Base-by-base conservation (phyloP, 345 rosid genomes). In the Arabidopsis thaliana region DNA sequence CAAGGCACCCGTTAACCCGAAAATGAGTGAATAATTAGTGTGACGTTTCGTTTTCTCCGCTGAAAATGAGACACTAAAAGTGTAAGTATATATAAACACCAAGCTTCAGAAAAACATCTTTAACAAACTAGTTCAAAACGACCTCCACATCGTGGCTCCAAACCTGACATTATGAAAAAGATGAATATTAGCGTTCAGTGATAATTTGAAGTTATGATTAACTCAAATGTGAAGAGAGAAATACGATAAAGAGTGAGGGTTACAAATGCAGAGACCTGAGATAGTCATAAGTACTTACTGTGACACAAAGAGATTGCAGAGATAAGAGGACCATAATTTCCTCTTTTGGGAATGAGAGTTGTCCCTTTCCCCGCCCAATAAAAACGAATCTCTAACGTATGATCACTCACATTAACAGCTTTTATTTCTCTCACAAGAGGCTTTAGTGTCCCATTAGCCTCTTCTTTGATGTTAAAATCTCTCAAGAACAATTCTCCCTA, bases 351-450 rank as follows among this genome's bases (percentile, higher is more conserved):
- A 52, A 86, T 79, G 55, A 25, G 30, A 0, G 65, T 72, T 36
- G 89, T 84, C 28, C 89, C 89, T 78, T 72, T 84, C 12, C 89
- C 89, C 0, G 82, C 85, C 92, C 88, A 89, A 49, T 72, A 80
- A 33, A 89, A 76, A 1, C 83, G 89, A 41, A 87, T 81, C 78
- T 87, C 91, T 52, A 89, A 66, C 28, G 56, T 72, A 65, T 76
- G 37, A 67, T 79, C 22, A 0, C 59, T 79, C 23, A 89, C 93
- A 32, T 6, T 74, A 7, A 51, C 62, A 28, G 44, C 81, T 22
- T 28, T 64, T 5, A 28, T 38, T 7, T 23, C 48, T 70, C 59
- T 66, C 9, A 72, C 48, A 1, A 69, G 24, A 32, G 80, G 69
- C 49, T 75, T 85, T 10, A 69, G 62, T 66, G 69, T 80, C 11